phyloP scores from a whole-genome alignment of 2,329 filamentous ascomycete species.

The Gaeumannomyces tritici region DNA sequence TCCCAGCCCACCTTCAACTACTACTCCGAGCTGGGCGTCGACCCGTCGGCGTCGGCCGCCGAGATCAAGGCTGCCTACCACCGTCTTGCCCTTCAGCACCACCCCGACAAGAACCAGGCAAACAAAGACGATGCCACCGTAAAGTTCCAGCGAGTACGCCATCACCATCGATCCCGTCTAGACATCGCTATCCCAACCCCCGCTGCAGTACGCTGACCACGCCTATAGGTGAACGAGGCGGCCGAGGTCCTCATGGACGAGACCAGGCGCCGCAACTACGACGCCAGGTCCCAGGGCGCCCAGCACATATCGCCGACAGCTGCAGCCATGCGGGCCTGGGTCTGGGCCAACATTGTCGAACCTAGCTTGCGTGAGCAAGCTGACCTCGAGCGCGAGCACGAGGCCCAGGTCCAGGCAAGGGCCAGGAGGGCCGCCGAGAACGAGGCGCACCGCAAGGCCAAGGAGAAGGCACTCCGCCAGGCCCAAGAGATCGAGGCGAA shows the following conservation, averaged over 20 bases:
- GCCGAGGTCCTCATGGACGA: not conserved
- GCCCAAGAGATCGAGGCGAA: not conserved
- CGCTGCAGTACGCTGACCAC: not conserved
- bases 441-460: no score
- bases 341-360: no score
- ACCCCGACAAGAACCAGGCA: conserved; percentile 17
- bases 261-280: not conserved
- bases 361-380: no score
- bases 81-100: conserved; percentile 13
- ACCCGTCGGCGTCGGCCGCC: conserved; percentile 8
- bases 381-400: not conserved
- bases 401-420: not conserved
- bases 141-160: conserved; percentile 12
- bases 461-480: not conserved
- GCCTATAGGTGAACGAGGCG: not conserved
- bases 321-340: no score
- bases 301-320: no score
- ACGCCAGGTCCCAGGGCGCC: not conserved
- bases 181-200: no score
- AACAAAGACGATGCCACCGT: conserved; percentile 12
- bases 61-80: conserved; percentile 15
- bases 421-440: not conserved
- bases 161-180: not conserved
- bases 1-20: conserved; percentile 8
- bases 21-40: conserved; percentile 16